Conservation (phyloP, 1,284 basidiomycete genomes). For the Boletus mariae region DNA sequence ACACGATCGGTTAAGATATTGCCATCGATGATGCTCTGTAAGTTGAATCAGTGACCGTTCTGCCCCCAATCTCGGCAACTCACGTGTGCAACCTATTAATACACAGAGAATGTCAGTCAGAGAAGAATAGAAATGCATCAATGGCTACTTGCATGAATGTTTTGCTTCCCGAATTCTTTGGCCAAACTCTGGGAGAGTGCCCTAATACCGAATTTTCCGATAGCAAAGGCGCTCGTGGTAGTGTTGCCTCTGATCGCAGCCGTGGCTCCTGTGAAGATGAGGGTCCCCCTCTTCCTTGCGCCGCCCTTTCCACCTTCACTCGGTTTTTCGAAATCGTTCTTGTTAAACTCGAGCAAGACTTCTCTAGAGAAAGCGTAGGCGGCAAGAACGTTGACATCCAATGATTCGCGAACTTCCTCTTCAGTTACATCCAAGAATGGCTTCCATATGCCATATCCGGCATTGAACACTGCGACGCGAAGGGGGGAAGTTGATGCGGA, state of each 20-base stretch:
- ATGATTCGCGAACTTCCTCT: conserved; percentile 47
- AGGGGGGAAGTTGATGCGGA: conserved; percentile 44
- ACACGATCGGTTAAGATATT: conserved; percentile 50
- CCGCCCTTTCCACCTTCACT: conserved; percentile 36
- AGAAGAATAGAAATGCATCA: neutral
- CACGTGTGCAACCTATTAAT: conserved; percentile 56
- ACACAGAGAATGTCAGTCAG: conserved; percentile 4
- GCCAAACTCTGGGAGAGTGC: conserved; percentile 71
- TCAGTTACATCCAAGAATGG: conserved; percentile 65
- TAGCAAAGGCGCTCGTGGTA: conserved; percentile 63
- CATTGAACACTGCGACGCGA: conserved; percentile 68
- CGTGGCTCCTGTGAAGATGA: conserved; percentile 80
- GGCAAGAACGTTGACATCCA: conserved; percentile 56
- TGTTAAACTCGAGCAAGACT: conserved; percentile 59
- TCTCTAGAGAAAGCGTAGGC: conserved; percentile 69
- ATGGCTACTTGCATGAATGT: conserved; percentile 59
- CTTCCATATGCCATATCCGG: conserved; percentile 56
- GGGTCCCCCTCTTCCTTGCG: conserved; percentile 53
- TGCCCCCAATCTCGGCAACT: conserved; percentile 25
- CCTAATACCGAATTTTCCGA: conserved; percentile 64
- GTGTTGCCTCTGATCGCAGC: conserved; percentile 62
- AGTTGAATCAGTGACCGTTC: neutral
- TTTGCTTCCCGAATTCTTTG: conserved; percentile 76
- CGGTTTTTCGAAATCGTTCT: conserved; percentile 45
- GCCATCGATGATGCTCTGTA: conserved; percentile 61